Evolutionary conservation across 345 rosid genomes (phyloP).

Genomic region (Bruguiera gymnorhiza): DNA sequence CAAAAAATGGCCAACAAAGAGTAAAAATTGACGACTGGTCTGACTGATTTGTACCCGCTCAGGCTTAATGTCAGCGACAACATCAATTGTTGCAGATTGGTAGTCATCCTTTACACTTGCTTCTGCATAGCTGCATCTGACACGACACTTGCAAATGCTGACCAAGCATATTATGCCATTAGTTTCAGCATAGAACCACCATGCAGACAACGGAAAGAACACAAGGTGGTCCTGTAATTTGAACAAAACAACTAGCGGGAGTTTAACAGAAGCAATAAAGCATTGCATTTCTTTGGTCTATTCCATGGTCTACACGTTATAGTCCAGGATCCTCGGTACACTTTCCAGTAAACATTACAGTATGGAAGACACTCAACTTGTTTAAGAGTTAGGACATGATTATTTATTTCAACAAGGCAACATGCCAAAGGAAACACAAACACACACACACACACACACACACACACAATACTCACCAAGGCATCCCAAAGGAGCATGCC

Average conservation of each 20-base stretch:
- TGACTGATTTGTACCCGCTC: conserved; percentile 51
- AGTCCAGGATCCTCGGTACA: no score
- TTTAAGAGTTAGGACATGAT: no score
- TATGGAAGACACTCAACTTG: no score
- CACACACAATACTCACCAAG: no score
- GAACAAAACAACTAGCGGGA: neutral
- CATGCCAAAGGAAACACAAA: no score
- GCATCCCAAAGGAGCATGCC: no score
- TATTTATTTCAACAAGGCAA: no score
- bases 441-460: no score
- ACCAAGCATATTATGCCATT: neutral
- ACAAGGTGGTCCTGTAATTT: neutral
- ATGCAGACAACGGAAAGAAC: neutral
- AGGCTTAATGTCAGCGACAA: conserved; percentile 68
- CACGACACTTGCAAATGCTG: conserved; percentile 53
- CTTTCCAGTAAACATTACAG: no score
- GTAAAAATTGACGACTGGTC: neutral
- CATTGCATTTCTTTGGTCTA: no score
- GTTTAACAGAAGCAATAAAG: no score
- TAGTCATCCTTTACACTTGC: conserved; percentile 43
- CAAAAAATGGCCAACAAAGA: conserved; percentile 1
- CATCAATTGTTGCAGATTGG: conserved; percentile 57
- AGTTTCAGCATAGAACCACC: neutral
- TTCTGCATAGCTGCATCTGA: conserved; percentile 62
- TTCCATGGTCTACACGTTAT: no score